phyloP scores from a whole-genome alignment of 768 basidiomycete species.

The Tephrocybe rancida region DNA sequence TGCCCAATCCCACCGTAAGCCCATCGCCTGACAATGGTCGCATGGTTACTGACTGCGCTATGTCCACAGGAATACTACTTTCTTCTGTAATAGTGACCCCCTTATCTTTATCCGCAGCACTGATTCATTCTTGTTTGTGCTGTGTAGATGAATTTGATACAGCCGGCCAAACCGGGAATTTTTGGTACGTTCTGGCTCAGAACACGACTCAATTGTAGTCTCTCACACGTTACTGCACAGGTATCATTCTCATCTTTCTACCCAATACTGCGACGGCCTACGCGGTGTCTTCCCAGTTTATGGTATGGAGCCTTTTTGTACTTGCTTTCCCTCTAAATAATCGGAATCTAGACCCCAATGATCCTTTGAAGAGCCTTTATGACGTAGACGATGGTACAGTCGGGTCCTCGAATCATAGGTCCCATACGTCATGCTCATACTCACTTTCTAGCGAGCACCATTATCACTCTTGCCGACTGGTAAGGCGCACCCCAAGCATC shows the following conservation, averaged over 20 bases:
- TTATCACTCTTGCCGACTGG: conserved; percentile 37
- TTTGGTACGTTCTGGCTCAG: conserved; percentile 16
- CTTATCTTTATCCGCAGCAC: not conserved
- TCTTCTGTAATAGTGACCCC: not conserved
- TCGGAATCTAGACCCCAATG: conserved; percentile 32
- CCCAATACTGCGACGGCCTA: conserved; percentile 51
- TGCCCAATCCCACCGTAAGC: conserved; percentile 40
- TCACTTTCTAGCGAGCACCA: conserved; percentile 20
- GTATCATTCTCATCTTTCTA: conserved; percentile 34
- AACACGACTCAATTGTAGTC: no score
- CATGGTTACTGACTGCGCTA: not conserved
- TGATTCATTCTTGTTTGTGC: not conserved
- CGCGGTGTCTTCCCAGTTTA: conserved; percentile 29
- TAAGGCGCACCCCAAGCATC: not conserved
- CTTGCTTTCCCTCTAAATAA: no score
- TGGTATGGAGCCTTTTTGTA: conserved; percentile 7
- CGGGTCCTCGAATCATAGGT: conserved; percentile 12
- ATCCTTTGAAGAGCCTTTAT: conserved; percentile 34
- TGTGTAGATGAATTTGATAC: conserved; percentile 39
- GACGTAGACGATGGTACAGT: conserved; percentile 38
- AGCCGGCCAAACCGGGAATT: conserved; percentile 31
- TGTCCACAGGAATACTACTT: not conserved
- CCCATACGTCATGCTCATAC: not conserved
- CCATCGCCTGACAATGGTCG: conserved; percentile 13
- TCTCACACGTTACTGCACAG: no score